A percentile compares a stretch with the other conserved stretches of the same genome.
Evolutionary conservation across 768 basidiomycete species (phyloP).

Genomic region (Lactarius pseudohatsudake): DNA sequence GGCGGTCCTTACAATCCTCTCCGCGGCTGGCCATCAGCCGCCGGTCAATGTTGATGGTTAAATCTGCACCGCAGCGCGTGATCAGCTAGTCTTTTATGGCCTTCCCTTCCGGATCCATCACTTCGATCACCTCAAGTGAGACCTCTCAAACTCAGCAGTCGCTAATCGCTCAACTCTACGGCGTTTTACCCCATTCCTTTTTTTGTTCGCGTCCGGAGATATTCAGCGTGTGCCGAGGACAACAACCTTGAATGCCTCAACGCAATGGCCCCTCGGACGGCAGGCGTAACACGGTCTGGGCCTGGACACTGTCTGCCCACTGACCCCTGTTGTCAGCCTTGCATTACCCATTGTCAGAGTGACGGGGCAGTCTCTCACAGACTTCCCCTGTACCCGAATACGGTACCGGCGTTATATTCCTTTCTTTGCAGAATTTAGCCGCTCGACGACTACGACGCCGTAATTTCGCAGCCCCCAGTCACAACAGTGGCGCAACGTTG

Average conservation of each 20-base stretch:
- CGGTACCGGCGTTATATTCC: conserved; percentile 10
- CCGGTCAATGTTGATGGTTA: conserved; percentile 6
- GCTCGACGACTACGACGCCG: conserved; percentile 8
- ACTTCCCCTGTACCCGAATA: neutral
- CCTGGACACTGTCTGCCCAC: neutral
- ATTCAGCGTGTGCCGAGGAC: conserved; percentile 4
- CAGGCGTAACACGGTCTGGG: neutral
- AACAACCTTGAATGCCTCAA: neutral
- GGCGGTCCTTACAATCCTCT: conserved; percentile 10
- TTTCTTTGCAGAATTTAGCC: conserved; percentile 5
- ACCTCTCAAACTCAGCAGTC: neutral
- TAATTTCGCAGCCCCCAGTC: conserved; percentile 9
- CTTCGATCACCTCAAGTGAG: conserved; percentile 3
- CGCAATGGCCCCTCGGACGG: neutral
- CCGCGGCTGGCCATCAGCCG: conserved; percentile 22
- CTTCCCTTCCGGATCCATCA: conserved; percentile 5
- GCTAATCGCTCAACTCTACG: neutral
- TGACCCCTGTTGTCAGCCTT: neutral
- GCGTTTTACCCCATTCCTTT: neutral
- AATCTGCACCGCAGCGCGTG: conserved; percentile 9
- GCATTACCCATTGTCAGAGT: neutral
- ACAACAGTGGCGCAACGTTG: conserved; percentile 1
- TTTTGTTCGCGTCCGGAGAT: conserved; percentile 7
- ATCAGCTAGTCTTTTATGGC: neutral
- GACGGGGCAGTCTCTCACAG: neutral